These are phyloP conservation scores for Asterella californica DNA, from an alignment of 225 moss, liverwort and hornwort genomes.

Conservation along the genomic window DNA sequence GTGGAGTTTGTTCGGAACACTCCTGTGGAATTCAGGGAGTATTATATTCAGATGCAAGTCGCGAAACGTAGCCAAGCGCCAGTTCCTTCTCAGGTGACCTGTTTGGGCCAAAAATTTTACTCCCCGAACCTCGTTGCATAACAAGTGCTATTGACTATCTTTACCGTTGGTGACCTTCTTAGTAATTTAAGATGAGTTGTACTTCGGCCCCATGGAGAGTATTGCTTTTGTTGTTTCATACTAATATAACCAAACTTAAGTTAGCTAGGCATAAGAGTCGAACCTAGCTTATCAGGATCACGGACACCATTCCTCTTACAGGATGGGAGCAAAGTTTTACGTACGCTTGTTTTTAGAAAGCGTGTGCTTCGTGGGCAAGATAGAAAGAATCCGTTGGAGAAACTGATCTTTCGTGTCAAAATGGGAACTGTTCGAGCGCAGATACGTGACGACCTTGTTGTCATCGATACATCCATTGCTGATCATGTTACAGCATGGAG, in stretches of 20 bases:
- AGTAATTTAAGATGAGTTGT: too few species aligned
- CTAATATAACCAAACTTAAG: too few species aligned
- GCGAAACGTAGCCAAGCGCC: conserved; percentile 96
- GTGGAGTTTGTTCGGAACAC: conserved; percentile 78
- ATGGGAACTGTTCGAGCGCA: conserved; percentile 17
- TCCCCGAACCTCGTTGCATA: too few species aligned
- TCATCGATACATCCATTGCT: conserved; percentile 78
- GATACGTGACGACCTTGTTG: conserved; percentile 85
- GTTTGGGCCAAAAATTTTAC: neutral
- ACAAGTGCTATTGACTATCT: too few species aligned
- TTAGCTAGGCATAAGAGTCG: too few species aligned
- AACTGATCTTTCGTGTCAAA: neutral
- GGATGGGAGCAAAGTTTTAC: too few species aligned
- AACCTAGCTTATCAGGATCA: too few species aligned
- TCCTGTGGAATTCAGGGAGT: conserved; percentile 83
- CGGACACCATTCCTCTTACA: too few species aligned
- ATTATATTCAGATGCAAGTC: conserved; percentile 98
- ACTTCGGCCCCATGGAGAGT: neutral
- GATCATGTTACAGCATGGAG: conserved; percentile 94
- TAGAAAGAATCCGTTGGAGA: neutral
- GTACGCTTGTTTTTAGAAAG: neutral
- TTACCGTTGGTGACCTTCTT: too few species aligned
- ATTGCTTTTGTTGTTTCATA: neutral
- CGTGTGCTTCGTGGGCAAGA: neutral
- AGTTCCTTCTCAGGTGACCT: conserved; percentile 65